Evolutionary conservation across 2,329 filamentous ascomycete genomes (phyloP), one percentile per base, ranked within the genome.

Genomic region (Fusarium chaquense): DNA sequence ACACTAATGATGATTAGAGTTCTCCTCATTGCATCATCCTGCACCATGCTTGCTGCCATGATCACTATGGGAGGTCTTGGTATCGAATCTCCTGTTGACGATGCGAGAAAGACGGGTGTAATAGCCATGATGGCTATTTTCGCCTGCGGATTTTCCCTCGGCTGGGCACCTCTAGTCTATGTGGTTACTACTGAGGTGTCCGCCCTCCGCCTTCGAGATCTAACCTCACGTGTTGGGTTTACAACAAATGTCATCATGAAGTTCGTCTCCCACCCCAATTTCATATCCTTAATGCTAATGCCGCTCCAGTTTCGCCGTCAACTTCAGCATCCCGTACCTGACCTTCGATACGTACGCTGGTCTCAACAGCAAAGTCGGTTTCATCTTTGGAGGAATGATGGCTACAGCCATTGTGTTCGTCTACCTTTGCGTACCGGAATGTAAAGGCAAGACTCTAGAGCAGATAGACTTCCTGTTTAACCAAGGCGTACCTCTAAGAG

Each of bases 91-190:
- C 64, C 69, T 0, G 62, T 76, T 0, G 38, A 57, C 1, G 59
- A 72, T 3, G 56, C 55, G 0, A 58, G 73, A 1, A 76, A 77
- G 28, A 69, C 66, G 4, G 75, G 63, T 2, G 64, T 77, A 1
- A 54, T 76, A 0, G 68, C 72, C 0, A 73, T 77, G 71, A 69
- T 74, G 12, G 71, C 73, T 0, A 15, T 76, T 3, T 77, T 73
- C n/a, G 65, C 67, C 2, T 43, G 38, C 1, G 63, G 71, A 0
- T 72, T 70, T n/a, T 33, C 45, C 0, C 41, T 71, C 22, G 61
- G 61, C 0, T 70, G 57, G 57, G 70, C 65, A 0, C 70, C 70
- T 7, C 55, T 73, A 0, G 44, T 51, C 4, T 73, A 73, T 6
- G 70, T 73, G 4, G 62, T 74, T 1, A 73, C 72, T 0, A 74